phyloP scores from a whole-genome alignment of 164 flowering plant species.

The Cinnamomum micranthum region DNA sequence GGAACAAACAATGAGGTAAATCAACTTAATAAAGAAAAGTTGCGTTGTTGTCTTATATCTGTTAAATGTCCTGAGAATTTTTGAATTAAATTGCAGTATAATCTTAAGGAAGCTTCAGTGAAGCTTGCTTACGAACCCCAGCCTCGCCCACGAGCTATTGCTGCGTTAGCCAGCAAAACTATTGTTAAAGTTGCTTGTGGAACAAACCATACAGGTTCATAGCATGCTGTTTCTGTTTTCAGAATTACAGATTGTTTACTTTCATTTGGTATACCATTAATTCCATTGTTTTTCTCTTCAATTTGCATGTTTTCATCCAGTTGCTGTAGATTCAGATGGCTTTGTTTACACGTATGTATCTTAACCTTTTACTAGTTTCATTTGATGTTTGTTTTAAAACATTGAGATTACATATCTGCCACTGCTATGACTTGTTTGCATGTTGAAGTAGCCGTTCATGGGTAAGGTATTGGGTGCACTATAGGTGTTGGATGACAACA shows the following conservation, averaged over 20 bases:
- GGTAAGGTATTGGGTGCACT: background rate
- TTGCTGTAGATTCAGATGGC: constrained; percentile 89
- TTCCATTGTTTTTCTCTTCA: background rate
- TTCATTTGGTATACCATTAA: constrained; percentile 1
- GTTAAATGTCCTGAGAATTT: background rate
- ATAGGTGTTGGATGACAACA: too few relatives aligned
- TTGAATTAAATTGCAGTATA: constrained; percentile 56
- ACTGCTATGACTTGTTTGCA: background rate
- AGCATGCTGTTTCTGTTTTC: background rate
- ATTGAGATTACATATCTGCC: background rate
- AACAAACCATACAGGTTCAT: constrained; percentile 88
- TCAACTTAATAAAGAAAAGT: background rate
- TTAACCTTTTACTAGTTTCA: background rate
- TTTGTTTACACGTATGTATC: constrained; percentile 85
- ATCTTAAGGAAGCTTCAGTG: constrained; percentile 93
- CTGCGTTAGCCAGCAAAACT: constrained; percentile 66
- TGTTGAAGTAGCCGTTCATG: background rate
- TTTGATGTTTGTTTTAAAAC: background rate
- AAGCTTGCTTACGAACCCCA: constrained; percentile 92
- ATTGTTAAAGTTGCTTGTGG: constrained; percentile 97
- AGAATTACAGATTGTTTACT: background rate
- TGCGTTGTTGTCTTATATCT: constrained; percentile 3
- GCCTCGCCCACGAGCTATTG: constrained; percentile 87
- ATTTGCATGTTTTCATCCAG: constrained; percentile 35
- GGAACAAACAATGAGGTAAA: constrained; percentile 95